phyloP scores from a whole-genome alignment of 495 filamentous ascomycete genomes.

The Massariosphaeria phaeospora region DNA sequence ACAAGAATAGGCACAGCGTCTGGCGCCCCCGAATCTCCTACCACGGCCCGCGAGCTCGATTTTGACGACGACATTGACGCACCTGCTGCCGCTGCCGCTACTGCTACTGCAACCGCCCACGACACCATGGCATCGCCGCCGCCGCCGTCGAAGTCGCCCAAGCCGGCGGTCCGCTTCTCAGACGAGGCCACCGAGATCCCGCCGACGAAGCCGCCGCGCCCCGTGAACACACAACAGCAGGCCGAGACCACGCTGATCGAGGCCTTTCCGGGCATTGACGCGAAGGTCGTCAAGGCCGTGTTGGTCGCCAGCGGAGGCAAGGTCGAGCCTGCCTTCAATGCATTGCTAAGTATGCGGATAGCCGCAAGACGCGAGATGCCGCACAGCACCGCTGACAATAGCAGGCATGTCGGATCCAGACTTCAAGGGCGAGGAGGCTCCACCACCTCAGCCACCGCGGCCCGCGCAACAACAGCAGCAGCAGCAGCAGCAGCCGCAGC shows the following conservation, averaged over 20 bases:
- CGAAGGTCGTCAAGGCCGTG: slow-evolving; percentile 78
- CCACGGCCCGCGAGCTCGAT: slow-evolving; percentile 74
- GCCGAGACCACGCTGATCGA: slow-evolving; percentile 86
- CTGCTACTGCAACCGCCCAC: slow-evolving; percentile 37
- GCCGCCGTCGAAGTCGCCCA: slow-evolving; percentile 38
- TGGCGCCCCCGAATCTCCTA: slow-evolving; percentile 71
- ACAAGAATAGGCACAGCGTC: slow-evolving; percentile 18
- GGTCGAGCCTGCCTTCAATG: slow-evolving; percentile 94
- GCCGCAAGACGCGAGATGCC: not conserved
- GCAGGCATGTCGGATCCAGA: slow-evolving; percentile 90
- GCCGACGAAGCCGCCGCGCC: slow-evolving; percentile 85
- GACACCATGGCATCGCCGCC: slow-evolving; percentile 38
- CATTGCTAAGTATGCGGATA: slow-evolving; percentile 65
- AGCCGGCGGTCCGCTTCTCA: slow-evolving; percentile 42
- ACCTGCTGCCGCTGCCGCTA: slow-evolving; percentile 47
- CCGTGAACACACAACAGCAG: slow-evolving; percentile 71
- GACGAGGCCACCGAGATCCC: slow-evolving; percentile 47
- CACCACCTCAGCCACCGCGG: slow-evolving; percentile 43
- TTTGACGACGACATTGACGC: slow-evolving; percentile 81
- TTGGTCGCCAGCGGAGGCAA: slow-evolving; percentile 77
- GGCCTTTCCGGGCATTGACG: slow-evolving; percentile 84
- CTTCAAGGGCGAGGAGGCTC: slow-evolving; percentile 59
- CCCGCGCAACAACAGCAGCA: no score
- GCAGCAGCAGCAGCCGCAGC: no score
- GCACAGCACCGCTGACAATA: not conserved